Evolutionary conservation across 108 stramenopile species (phyloP).

Genomic region (Licmophora abbreviata): DNA sequence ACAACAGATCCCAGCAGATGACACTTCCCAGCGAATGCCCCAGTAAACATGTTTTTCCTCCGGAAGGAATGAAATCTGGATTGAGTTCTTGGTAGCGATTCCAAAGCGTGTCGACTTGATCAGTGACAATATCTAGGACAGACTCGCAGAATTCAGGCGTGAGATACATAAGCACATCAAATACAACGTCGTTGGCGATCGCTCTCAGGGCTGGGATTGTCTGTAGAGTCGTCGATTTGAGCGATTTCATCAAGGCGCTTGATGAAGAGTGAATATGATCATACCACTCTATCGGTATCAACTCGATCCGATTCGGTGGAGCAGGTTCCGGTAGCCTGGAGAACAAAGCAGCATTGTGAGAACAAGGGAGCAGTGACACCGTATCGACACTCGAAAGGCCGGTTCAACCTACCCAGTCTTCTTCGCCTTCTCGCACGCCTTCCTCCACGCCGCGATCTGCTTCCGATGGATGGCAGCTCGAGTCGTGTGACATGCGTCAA

Average conservation of each 20-base stretch:
- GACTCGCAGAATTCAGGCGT: slow-evolving; percentile 77
- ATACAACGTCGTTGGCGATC: slow-evolving; percentile 81
- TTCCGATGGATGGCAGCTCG: slow-evolving; percentile 42
- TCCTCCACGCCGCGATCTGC: slow-evolving; percentile 56
- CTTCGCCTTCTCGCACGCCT: slow-evolving; percentile 45
- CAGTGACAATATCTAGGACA: slow-evolving; percentile 62
- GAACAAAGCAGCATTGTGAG: too few relatives aligned
- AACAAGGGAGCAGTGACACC: too few relatives aligned
- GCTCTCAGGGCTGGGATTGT: slow-evolving; percentile 70
- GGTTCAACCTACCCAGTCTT: slow-evolving; percentile 26
- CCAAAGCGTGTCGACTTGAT: slow-evolving; percentile 51
- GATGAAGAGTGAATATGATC: slow-evolving; percentile 57
- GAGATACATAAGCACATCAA: slow-evolving; percentile 55
- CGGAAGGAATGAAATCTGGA: slow-evolving; percentile 42
- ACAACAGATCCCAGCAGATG: slow-evolving; percentile 82
- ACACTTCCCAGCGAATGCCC: slow-evolving; percentile 85
- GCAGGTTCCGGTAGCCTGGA: slow-evolving; percentile 10
- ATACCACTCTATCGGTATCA: slow-evolving; percentile 83
- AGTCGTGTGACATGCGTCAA: slow-evolving; percentile 37
- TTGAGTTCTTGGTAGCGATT: slow-evolving; percentile 43
- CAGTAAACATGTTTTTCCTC: slow-evolving; percentile 58
- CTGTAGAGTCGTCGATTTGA: slow-evolving; percentile 58
- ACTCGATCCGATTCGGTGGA: slow-evolving; percentile 70
- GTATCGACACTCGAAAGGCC: too few relatives aligned
- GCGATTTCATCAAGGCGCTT: slow-evolving; percentile 50